phyloP scores from a whole-genome alignment of 352 stramenopile species.

The Pythium aphanidermatum region DNA sequence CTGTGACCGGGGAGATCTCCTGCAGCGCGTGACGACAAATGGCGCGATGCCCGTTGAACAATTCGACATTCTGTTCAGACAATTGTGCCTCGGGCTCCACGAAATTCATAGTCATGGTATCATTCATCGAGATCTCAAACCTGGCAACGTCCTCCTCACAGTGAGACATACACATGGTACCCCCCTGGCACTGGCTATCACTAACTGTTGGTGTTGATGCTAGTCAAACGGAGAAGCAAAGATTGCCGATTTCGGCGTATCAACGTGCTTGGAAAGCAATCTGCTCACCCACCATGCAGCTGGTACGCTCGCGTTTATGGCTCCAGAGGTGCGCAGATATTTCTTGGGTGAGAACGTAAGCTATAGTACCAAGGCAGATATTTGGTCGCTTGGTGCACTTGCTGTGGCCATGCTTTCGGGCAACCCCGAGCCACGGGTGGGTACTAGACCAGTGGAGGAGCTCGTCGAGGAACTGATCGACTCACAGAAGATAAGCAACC shows the following conservation, averaged over 20 bases:
- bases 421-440: slow-evolving; percentile 55
- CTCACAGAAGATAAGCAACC: slow-evolving; percentile 1
- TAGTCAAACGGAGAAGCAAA: slow-evolving; percentile 63
- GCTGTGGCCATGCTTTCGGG: slow-evolving; percentile 66
- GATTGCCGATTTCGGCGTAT: slow-evolving; percentile 82
- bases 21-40: slow-evolving; percentile 30
- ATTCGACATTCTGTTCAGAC: slow-evolving; percentile 58
- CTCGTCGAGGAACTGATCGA: slow-evolving; percentile 32
- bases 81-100: slow-evolving; percentile 58
- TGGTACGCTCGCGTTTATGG: slow-evolving; percentile 77
- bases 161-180: too few species aligned
- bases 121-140: slow-evolving; percentile 76
- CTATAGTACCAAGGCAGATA: slow-evolving; percentile 63
- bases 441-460: slow-evolving; percentile 60
- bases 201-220: background rate
- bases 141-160: slow-evolving; percentile 66
- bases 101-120: slow-evolving; percentile 65
- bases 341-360: slow-evolving; percentile 64
- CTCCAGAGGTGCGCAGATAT: slow-evolving; percentile 66
- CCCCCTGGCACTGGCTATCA: too few species aligned
- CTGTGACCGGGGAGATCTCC: slow-evolving; percentile 56
- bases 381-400: slow-evolving; percentile 77
- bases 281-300: slow-evolving; percentile 68
- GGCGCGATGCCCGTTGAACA: slow-evolving; percentile 31
- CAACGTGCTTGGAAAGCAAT: slow-evolving; percentile 65